Percentiles rank a stretch among this genome's conserved stretches.
These are phyloP conservation scores for Casuarina equisetifolia DNA, from an alignment of 306 rosid species.

Conservation along the genomic window DNA sequence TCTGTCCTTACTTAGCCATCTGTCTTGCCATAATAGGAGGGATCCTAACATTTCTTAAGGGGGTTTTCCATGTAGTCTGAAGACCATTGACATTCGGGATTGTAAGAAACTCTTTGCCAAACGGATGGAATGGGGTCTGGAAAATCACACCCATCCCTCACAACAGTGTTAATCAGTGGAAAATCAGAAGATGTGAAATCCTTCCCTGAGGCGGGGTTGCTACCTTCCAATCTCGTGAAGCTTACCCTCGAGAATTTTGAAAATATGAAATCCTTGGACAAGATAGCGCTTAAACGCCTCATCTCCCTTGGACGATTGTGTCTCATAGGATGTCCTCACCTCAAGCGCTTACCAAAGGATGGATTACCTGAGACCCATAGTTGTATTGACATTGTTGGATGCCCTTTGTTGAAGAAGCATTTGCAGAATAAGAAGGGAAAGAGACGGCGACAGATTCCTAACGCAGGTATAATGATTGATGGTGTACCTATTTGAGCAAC, in stretches of 20 bases:
- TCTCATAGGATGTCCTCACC: fast-evolving
- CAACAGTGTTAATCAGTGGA: fast-evolving
- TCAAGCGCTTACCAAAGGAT: conserved; percentile 22
- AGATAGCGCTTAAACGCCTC: neutral
- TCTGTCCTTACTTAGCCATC: too few species aligned
- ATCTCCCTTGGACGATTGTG: neutral
- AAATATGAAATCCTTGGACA: neutral
- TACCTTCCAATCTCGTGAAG: neutral
- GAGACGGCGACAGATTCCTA: neutral
- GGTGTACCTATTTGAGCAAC: neutral
- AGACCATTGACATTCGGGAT: fast-evolving
- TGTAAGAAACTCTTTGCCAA: neutral
- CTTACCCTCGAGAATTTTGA: neutral
- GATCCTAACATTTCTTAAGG: too few species aligned
- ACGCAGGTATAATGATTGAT: neutral
- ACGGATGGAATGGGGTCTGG: conserved; percentile 2
- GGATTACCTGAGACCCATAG: conserved; percentile 2
- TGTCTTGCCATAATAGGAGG: too few species aligned
- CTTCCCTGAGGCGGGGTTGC: neutral
- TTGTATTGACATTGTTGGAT: fast-evolving
- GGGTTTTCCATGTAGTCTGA: too few species aligned
- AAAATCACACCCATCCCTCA: neutral
- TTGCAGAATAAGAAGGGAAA: neutral
- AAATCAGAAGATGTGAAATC: neutral
- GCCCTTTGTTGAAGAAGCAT: neutral